Evolutionary conservation across 176 grass and related monocot genomes (phyloP).

Genomic region (Aechmea fasciata): DNA sequence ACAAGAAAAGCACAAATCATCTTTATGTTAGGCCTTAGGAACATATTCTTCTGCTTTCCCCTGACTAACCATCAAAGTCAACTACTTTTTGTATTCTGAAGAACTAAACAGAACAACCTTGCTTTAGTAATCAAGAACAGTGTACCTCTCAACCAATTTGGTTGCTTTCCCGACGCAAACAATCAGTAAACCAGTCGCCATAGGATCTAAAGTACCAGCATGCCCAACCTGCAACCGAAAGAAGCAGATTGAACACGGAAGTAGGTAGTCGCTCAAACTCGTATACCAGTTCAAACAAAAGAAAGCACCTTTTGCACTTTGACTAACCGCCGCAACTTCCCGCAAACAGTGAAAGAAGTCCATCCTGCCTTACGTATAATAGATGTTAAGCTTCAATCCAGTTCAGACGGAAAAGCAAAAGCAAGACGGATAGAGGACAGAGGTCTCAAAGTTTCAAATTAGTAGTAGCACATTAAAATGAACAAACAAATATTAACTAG

Average conservation of each 20-base stretch:
- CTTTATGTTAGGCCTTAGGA: too few species aligned
- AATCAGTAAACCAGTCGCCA: slow-evolving; percentile 89
- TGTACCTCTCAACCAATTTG: slow-evolving; percentile 90
- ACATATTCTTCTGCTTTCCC: too few species aligned
- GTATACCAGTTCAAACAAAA: not conserved
- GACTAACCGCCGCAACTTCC: slow-evolving; percentile 77
- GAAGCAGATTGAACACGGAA: slow-evolving; percentile 5
- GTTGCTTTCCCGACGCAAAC: slow-evolving; percentile 98
- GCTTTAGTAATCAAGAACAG: not conserved
- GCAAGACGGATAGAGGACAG: slow-evolving; percentile 1
- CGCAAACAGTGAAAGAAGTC: slow-evolving; percentile 99
- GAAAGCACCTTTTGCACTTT: slow-evolving; percentile 79
- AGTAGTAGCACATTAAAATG: slow-evolving; percentile 1
- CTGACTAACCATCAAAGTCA: not conserved
- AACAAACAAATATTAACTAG: not conserved
- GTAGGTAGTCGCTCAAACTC: not conserved
- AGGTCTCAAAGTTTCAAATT: slow-evolving; percentile 1
- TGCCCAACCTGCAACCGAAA: slow-evolving; percentile 67
- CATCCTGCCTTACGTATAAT: slow-evolving; percentile 51
- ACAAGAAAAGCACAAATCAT: too few species aligned
- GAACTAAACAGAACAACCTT: not conserved
- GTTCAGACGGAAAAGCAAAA: not conserved
- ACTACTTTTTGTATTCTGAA: not conserved
- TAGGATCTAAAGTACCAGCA: slow-evolving; percentile 89
- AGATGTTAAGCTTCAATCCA: slow-evolving; percentile 11